These are phyloP conservation scores for Pezicula carpinea DNA, from an alignment of 2,329 filamentous ascomycete genomes.

Conservation along the genomic window DNA sequence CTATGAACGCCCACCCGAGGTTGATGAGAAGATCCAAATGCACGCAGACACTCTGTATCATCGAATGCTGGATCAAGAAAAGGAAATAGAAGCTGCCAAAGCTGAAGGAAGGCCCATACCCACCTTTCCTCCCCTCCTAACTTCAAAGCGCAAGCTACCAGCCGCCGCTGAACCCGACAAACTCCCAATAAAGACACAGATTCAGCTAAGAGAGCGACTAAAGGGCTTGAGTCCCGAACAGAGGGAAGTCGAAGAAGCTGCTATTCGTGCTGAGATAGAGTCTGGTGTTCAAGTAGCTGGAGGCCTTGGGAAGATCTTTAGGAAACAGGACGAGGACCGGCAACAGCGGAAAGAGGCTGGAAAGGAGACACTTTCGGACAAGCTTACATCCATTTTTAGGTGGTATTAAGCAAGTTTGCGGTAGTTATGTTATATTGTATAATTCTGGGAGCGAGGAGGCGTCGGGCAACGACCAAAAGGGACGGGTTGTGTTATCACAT, in stretches of 20 bases:
- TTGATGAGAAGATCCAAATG: conserved; percentile 90
- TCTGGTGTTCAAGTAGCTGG: conserved; percentile 56
- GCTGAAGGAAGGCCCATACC: conserved; percentile 54
- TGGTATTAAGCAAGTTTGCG: neutral
- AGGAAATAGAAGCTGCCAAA: conserved; percentile 64
- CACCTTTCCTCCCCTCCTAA: conserved; percentile 52
- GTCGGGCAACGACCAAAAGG: no score
- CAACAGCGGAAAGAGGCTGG: conserved; percentile 52
- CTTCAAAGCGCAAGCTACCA: conserved; percentile 8
- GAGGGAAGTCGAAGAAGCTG: conserved; percentile 57
- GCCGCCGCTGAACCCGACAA: conserved; percentile 2
- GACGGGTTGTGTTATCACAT: no score
- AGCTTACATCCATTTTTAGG: conserved; percentile 28
- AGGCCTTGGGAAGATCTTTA: conserved; percentile 49
- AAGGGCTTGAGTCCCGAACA: conserved; percentile 55
- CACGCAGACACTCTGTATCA: conserved; percentile 90
- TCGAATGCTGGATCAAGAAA: conserved; percentile 79
- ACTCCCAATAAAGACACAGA: conserved; percentile 44
- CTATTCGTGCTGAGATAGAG: conserved; percentile 57
- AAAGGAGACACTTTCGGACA: conserved; percentile 38
- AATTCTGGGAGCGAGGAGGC: neutral
- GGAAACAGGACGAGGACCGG: conserved; percentile 50
- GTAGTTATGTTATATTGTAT: neutral
- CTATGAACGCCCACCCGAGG: conserved; percentile 56
- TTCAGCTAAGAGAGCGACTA: conserved; percentile 48